Conservation (phyloP, 2,329 filamentous ascomycete genomes). For the Fusarium nanum region DNA sequence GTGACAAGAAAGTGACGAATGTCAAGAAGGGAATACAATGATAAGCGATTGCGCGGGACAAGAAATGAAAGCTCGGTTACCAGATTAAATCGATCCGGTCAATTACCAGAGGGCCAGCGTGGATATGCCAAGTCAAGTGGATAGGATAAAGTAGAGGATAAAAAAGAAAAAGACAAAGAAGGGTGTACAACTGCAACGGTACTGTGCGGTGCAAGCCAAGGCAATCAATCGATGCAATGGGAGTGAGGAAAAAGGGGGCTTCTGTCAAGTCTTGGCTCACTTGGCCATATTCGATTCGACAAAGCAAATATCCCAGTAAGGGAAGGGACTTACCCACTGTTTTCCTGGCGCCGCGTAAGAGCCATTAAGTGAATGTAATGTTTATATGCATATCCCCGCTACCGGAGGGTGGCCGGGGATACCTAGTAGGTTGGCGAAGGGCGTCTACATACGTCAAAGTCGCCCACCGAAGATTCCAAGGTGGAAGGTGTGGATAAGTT, state of each 20-base stretch:
- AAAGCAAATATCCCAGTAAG: conserved; percentile 20
- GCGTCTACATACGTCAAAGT: neutral
- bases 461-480: neutral
- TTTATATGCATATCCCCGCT: neutral
- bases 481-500: neutral
- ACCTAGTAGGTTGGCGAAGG: neutral
- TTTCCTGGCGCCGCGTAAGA: conserved; percentile 22
- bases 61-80: conserved; percentile 14
- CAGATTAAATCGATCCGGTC: conserved; percentile 29
- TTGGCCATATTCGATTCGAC: conserved; percentile 22
- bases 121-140: conserved; percentile 30
- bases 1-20: conserved; percentile 18
- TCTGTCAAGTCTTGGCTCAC: conserved; percentile 19
- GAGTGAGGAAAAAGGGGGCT: conserved; percentile 24
- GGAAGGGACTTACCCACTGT: conserved; percentile 14
- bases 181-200: conserved; percentile 16
- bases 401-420: neutral
- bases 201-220: conserved; percentile 12
- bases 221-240: conserved; percentile 6
- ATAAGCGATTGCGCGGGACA: conserved; percentile 12
- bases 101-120: conserved; percentile 26
- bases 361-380: neutral
- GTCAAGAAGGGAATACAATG: conserved; percentile 10
- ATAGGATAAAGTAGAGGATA: conserved; percentile 20
- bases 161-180: conserved; percentile 6